These are phyloP conservation scores for Akanthomyces lecanii DNA, from an alignment of 2,329 filamentous ascomycete species.

Conservation along the genomic window DNA sequence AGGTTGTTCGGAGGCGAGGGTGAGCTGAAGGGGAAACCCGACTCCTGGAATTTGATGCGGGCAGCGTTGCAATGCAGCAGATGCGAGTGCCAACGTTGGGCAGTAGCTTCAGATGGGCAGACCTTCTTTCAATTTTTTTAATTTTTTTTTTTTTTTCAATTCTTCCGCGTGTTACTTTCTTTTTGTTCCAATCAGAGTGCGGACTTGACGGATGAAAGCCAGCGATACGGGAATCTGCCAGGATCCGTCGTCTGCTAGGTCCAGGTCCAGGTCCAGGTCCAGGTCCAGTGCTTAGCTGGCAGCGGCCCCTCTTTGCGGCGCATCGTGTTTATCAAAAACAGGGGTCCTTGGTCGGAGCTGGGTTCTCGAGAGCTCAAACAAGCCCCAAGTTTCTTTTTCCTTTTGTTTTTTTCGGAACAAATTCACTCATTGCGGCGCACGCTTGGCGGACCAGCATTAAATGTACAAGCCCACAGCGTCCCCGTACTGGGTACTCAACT, in stretches of 20 bases:
- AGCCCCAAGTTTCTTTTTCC: not conserved
- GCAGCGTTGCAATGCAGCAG: not conserved
- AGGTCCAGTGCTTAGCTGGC: not conserved
- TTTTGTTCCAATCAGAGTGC: too few relatives aligned
- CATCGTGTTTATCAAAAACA: not conserved
- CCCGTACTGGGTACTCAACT: too few relatives aligned
- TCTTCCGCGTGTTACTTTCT: not conserved
- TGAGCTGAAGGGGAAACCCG: not conserved
- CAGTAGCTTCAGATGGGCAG: not conserved
- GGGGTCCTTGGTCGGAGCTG: too few relatives aligned
- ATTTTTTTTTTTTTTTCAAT: not conserved
- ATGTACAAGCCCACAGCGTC: too few relatives aligned
- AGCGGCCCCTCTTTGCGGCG: conserved; percentile 1
- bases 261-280: too few relatives aligned
- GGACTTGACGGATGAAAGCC: not conserved
- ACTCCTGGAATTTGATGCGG: not conserved
- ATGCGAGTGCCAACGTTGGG: not conserved
- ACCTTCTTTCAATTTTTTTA: not conserved
- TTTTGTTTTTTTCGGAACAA: too few relatives aligned
- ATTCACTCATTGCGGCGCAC: too few relatives aligned
- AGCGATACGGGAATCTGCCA: not conserved
- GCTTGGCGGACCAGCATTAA: too few relatives aligned
- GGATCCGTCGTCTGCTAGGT: not conserved
- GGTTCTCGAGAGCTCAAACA: too few relatives aligned
- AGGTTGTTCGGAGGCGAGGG: not conserved